These are phyloP conservation scores for Pisolithus tinctorius DNA, from an alignment of 768 basidiomycete species.

Conservation along the genomic window DNA sequence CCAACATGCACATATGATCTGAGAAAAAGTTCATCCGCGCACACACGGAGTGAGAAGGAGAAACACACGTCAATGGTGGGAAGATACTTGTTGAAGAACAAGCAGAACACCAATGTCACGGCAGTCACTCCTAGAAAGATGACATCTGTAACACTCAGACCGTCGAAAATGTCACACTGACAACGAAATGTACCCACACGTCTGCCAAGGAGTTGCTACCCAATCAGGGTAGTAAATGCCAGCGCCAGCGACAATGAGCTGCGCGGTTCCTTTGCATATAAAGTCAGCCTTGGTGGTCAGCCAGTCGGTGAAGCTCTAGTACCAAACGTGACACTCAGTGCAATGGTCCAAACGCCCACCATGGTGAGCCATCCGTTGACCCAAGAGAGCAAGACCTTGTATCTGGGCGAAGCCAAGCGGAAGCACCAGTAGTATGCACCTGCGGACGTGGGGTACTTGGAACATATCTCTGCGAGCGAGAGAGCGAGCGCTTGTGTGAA, in stretches of 20 bases:
- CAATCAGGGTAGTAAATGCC: constrained; percentile 54
- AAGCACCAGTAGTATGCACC: constrained; percentile 66
- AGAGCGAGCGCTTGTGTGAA: constrained; percentile 43
- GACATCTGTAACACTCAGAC: constrained; percentile 31
- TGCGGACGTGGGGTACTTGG: constrained; percentile 55
- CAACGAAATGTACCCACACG: constrained; percentile 34
- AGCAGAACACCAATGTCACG: constrained; percentile 42
- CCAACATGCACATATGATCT: constrained; percentile 59
- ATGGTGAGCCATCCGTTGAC: constrained; percentile 65
- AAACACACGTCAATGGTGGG: constrained; percentile 41
- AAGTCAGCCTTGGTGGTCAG: not conserved
- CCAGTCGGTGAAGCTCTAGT: not conserved
- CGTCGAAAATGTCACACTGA: not conserved
- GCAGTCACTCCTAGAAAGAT: constrained; percentile 50
- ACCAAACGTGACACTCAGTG: constrained; percentile 61
- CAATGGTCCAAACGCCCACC: constrained; percentile 64
- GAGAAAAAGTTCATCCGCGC: constrained; percentile 6
- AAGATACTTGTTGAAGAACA: constrained; percentile 49
- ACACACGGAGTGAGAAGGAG: not conserved
- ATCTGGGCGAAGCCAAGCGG: constrained; percentile 46
- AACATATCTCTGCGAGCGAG: constrained; percentile 53
- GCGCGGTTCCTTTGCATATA: constrained; percentile 41
- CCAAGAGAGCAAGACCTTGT: constrained; percentile 50
- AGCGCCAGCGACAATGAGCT: constrained; percentile 52
- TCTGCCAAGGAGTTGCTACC: constrained; percentile 54